These are phyloP conservation scores for Mycena alexandri DNA, from an alignment of 768 basidiomycete species.

Conservation along the genomic window DNA sequence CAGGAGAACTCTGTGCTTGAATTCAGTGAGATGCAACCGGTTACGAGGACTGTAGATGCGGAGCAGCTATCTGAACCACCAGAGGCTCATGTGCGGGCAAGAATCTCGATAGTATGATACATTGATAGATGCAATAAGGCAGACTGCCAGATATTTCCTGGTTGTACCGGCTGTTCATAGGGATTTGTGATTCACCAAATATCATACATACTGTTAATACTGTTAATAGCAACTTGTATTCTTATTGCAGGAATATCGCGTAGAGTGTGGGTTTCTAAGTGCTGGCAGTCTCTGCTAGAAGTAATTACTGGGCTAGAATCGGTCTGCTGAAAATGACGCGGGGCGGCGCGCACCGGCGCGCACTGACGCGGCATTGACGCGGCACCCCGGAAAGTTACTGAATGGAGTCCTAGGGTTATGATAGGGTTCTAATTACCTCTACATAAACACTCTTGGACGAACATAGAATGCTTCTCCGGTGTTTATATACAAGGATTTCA, in stretches of 20 bases:
- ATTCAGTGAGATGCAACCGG: conserved; percentile 13
- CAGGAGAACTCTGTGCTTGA: conserved; percentile 16
- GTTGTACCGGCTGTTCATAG: conserved; percentile 9
- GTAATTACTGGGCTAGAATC: too few relatives aligned
- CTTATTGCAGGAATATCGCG: neutral
- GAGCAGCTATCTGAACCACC: conserved; percentile 11
- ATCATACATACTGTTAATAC: conserved; percentile 10
- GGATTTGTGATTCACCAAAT: conserved; percentile 7
- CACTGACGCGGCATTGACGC: too few relatives aligned
- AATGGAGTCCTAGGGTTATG: too few relatives aligned
- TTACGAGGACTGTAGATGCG: conserved; percentile 21
- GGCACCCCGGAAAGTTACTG: too few relatives aligned
- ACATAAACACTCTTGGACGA: too few relatives aligned
- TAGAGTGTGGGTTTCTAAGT: neutral
- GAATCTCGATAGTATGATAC: conserved; percentile 20
- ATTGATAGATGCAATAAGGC: too few relatives aligned
- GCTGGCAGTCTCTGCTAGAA: too few relatives aligned
- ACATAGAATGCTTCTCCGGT: too few relatives aligned
- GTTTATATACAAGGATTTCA: too few relatives aligned
- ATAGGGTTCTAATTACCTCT: too few relatives aligned
- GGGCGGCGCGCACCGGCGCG: too few relatives aligned
- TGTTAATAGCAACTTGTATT: conserved; percentile 1
- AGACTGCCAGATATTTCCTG: conserved; percentile 6
- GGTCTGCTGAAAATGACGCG: too few relatives aligned
- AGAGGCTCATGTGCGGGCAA: conserved; percentile 15